phyloP scores from a whole-genome alignment of 305 asterid genomes.

The Euphrasia arctica region DNA sequence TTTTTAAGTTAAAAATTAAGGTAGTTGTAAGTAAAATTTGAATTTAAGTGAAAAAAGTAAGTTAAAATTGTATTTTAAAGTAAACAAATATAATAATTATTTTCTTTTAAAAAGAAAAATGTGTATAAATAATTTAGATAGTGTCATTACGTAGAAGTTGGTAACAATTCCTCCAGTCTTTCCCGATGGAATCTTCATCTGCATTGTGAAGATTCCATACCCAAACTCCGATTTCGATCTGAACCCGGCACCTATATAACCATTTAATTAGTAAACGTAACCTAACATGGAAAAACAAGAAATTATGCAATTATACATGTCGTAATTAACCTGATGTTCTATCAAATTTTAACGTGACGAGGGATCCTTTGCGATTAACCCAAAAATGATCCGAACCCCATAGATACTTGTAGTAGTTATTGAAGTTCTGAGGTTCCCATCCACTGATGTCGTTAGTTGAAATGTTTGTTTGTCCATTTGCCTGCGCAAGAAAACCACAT shows the following conservation, averaged over 20 bases:
- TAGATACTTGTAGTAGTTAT: not conserved
- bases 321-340: not conserved
- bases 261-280: not conserved
- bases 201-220: conserved; percentile 35
- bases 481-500: not conserved
- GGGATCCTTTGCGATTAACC: not conserved
- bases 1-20: no score
- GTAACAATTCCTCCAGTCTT: conserved; percentile 35
- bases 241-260: conserved; percentile 40
- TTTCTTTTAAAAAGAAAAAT: no score
- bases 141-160: conserved; percentile 31
- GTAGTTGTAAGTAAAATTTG: no score
- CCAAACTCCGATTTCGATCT: conserved; percentile 29
- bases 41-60: no score
- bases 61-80: no score
- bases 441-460: not conserved
- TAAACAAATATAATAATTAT: no score
- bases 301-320: not conserved
- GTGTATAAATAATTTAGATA: no score
- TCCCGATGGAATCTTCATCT: conserved; percentile 34
- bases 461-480: not conserved
- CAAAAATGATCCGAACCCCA: not conserved
- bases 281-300: not conserved
- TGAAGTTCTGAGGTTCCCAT: not conserved
- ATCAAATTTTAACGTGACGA: not conserved